A percentile compares a stretch with the other conserved stretches of the same genome.
Conservation (phyloP, 805 yeast species). For the Metschnikowia henanensis region DNA sequence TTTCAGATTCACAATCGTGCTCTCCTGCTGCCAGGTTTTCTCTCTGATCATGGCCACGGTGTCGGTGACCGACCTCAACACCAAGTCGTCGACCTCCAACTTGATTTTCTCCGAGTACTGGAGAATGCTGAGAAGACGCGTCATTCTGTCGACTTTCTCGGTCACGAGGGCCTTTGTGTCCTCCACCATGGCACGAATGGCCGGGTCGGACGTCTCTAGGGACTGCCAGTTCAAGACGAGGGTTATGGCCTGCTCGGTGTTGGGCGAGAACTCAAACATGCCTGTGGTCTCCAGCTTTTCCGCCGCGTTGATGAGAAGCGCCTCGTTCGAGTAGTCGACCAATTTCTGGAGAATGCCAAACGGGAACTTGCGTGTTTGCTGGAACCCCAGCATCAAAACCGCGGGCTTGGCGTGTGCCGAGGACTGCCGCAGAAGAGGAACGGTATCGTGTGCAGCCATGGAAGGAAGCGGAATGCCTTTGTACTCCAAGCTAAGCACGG, state of each 20-base stretch:
- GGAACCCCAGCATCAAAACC: constrained; percentile 29
- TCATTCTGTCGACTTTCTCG: constrained; percentile 67
- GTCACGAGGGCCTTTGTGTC: constrained; percentile 65
- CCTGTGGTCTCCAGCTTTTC: constrained; percentile 52
- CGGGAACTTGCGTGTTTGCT: constrained; percentile 54
- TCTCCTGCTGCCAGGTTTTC: constrained; percentile 23
- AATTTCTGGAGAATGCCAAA: constrained; percentile 58
- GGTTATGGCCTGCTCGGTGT: constrained; percentile 56
- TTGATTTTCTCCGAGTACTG: constrained; percentile 76
- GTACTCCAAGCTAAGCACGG: constrained; percentile 43
- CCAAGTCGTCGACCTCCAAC: constrained; percentile 72
- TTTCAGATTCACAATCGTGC: neutral
- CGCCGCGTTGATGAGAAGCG: constrained; percentile 65
- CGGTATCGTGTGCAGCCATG: constrained; percentile 6
- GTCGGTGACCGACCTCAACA: constrained; percentile 59
- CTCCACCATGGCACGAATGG: constrained; percentile 56
- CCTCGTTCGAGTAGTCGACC: constrained; percentile 70
- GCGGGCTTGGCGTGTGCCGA: constrained; percentile 9
- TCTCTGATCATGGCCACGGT: constrained; percentile 58
- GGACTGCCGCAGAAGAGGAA: constrained; percentile 22
- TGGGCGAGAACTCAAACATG: constrained; percentile 50
- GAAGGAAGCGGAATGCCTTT: constrained; percentile 50
- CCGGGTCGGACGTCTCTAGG: constrained; percentile 62
- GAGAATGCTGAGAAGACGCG: constrained; percentile 70
- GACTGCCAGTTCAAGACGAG: constrained; percentile 42